phyloP scores from a whole-genome alignment of 257 asterid genomes.

The Rauvolfia tetraphylla region DNA sequence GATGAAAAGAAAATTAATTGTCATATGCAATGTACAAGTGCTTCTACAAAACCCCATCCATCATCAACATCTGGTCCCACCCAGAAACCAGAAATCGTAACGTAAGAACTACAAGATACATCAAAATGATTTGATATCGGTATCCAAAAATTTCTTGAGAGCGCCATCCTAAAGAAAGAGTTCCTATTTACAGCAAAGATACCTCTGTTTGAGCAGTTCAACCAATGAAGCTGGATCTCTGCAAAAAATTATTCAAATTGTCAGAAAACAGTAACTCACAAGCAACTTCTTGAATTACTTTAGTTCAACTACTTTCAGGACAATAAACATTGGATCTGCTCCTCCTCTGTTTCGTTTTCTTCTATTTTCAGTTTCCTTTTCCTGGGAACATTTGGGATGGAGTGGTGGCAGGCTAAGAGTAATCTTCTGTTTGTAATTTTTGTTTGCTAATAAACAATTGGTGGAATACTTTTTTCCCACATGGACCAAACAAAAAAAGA shows the following conservation, averaged over 20 bases:
- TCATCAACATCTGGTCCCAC: constrained; percentile 72
- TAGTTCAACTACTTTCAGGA: background rate
- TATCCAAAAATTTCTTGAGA: constrained; percentile 26
- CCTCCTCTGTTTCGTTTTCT: background rate
- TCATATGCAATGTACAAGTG: constrained; percentile 33
- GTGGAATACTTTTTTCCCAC: background rate
- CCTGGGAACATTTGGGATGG: background rate
- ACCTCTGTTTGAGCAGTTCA: constrained; percentile 24
- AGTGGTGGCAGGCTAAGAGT: background rate
- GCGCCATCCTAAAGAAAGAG: constrained; percentile 13
- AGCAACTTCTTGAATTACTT: background rate
- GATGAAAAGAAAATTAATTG: constrained; percentile 1
- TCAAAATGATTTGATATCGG: constrained; percentile 23
- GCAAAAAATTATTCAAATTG: background rate
- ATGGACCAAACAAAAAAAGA: background rate
- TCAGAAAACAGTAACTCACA: background rate
- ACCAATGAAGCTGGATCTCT: constrained; percentile 4
- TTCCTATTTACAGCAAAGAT: constrained; percentile 23
- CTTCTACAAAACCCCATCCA: constrained; percentile 80
- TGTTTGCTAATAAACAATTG: background rate
- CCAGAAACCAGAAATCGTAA: constrained; percentile 63
- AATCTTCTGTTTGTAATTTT: background rate
- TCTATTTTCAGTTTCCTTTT: background rate
- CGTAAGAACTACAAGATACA: constrained; percentile 23
- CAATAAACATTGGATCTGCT: background rate